Evolutionary conservation across 257 asterid genomes (phyloP).

Genomic region (Scutellaria galericulata): DNA sequence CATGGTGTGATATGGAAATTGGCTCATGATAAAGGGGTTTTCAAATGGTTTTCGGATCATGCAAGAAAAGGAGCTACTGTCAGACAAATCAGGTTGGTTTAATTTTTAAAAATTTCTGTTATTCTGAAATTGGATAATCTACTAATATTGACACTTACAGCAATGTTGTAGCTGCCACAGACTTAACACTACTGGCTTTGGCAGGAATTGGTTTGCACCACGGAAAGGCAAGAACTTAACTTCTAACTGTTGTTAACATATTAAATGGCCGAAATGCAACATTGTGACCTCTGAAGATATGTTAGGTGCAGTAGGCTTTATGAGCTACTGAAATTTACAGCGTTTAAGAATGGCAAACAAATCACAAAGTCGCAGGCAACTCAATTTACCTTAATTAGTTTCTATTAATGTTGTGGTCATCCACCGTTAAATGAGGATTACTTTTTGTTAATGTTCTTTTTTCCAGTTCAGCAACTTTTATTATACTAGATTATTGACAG

Average conservation of each 20-base stretch:
- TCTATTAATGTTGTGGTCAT: neutral
- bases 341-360: slow-evolving; percentile 1
- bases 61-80: slow-evolving; percentile 94
- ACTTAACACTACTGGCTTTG: slow-evolving; percentile 90
- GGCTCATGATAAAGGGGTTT: slow-evolving; percentile 92
- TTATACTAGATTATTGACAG: slow-evolving; percentile 1
- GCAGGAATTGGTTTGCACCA: slow-evolving; percentile 95
- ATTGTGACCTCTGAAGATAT: slow-evolving; percentile 16
- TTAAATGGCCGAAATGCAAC: slow-evolving; percentile 31
- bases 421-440: slow-evolving; percentile 10
- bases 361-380: slow-evolving; percentile 17
- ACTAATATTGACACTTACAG: slow-evolving; percentile 65
- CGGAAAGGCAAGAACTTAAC: slow-evolving; percentile 66
- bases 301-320: slow-evolving; percentile 19
- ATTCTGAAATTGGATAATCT: slow-evolving; percentile 39
- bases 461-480: slow-evolving; percentile 20
- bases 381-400: neutral
- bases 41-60: slow-evolving; percentile 81
- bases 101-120: slow-evolving; percentile 24
- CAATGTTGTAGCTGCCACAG: slow-evolving; percentile 97
- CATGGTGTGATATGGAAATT: slow-evolving; percentile 99
- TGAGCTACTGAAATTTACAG: slow-evolving; percentile 20
- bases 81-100: slow-evolving; percentile 87
- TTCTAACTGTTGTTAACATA: slow-evolving; percentile 27
- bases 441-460: slow-evolving; percentile 4